Evolutionary conservation across 1,284 basidiomycete species (phyloP), one percentile per base, ranked within the genome.

Genomic region (Austropuccinia psidii): DNA sequence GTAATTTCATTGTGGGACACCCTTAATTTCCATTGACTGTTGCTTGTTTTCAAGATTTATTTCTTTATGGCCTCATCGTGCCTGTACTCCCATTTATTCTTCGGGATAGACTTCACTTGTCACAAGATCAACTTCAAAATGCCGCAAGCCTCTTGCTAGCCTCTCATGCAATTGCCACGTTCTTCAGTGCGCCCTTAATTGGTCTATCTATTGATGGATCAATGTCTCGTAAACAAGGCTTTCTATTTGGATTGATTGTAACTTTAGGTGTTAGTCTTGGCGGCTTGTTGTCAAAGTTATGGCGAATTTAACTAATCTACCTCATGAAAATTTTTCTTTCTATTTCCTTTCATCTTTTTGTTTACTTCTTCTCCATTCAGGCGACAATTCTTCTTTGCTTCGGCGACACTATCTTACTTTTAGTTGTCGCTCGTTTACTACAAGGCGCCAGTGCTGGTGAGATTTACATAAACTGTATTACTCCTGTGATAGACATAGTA

Each of bases 381-480:
- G 43, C 70, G 3, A 73, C 70, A 24, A 33, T 47, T 6, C 50
- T 73, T 49, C 60, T 73, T 4, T 73, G 70, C 37, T 73, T 73
- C 64, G 70, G 70, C 2, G 21, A 19, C 27, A 64, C 35, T 9
- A 21, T 73, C 17, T 41, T n/a, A 29, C 24, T 43, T 27, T 33
- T 73, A 15, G 19, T 73, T 17, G 43, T 73, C 8, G 70, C 70
- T 1, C 29, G 70, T 39, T n/a, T 73, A 6, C 60, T 73, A 13
- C 70, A 73, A 64, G 70, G 70, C 31, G 29, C 49, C 9, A 73
- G 70, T 64, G 70, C 60, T 8, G 70, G 70, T 73, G 17, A 62
- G 70, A 2, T 17, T 19, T 37, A 2, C 9, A 62, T 3, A 60
- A 37, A n/a, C 29, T n/a, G 31, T 15, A 60, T 11, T 60, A 3